These are phyloP conservation scores for Halophytophthora polymorphica DNA, from an alignment of 352 stramenopile species.

Conservation along the genomic window DNA sequence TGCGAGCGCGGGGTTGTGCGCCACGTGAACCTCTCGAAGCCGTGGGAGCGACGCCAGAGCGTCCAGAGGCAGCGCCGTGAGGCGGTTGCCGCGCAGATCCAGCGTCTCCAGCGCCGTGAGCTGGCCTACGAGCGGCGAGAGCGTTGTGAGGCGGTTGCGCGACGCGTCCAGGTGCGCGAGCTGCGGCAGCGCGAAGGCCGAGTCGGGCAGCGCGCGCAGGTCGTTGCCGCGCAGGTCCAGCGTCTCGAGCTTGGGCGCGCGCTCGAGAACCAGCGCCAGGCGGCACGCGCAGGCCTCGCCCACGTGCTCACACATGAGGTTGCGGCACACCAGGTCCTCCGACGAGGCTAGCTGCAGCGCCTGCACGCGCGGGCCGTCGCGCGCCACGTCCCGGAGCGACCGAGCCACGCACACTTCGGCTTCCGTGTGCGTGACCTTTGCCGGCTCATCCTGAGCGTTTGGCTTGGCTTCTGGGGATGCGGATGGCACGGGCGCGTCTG, in stretches of 20 bases:
- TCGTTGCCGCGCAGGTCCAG: conserved; percentile 81
- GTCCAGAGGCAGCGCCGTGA: conserved; percentile 37
- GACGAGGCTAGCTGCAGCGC: conserved; percentile 73
- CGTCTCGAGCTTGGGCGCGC: conserved; percentile 51
- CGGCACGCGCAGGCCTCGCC: conserved; percentile 83
- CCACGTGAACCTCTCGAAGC: conserved; percentile 39
- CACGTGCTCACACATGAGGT: conserved; percentile 91
- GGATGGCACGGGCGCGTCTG: too few species aligned
- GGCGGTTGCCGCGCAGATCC: conserved; percentile 55
- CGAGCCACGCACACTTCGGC: conserved; percentile 14
- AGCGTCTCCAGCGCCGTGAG: conserved; percentile 59
- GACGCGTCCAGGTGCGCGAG: conserved; percentile 60
- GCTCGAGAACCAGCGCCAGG: conserved; percentile 75
- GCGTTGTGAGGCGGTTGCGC: conserved; percentile 56
- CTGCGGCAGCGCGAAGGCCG: conserved; percentile 63
- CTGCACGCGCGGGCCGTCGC: conserved; percentile 36
- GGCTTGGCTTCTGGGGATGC: too few species aligned
- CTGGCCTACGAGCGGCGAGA: conserved; percentile 42
- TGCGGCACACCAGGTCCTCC: conserved; percentile 86
- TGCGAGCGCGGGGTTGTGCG: conserved; percentile 41
- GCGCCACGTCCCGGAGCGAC: conserved; percentile 70
- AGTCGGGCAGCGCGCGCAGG: conserved; percentile 70
- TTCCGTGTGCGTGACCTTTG: too few species aligned
- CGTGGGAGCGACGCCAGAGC: conserved; percentile 34
- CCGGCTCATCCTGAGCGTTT: too few species aligned